A percentile compares a stretch with the other conserved stretches of the same genome.
Conservation (phyloP, 371 early-diverging fungal species). For the Mucor irregularis region DNA sequence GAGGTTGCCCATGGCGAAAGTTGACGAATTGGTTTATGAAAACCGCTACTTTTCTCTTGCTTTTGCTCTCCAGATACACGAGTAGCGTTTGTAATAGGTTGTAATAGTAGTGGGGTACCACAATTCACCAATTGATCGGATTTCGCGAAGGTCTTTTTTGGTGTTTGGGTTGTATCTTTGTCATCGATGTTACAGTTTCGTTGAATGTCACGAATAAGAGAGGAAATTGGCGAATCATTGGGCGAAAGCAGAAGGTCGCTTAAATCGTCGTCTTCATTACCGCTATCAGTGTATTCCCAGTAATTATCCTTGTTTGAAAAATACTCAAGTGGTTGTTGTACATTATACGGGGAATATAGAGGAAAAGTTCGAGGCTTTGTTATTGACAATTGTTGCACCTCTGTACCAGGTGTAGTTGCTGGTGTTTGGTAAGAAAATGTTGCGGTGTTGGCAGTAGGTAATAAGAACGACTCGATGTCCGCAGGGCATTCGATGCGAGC, state of each 20-base stretch:
- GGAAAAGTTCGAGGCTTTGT: too few species aligned
- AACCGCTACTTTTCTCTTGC: neutral
- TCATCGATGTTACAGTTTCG: constrained; percentile 12
- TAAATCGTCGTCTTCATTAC: neutral
- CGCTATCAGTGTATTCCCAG: neutral
- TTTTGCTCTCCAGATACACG: neutral
- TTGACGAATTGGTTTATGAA: neutral
- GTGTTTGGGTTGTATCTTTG: neutral
- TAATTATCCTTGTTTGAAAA: neutral
- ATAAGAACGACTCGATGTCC: constrained; percentile 5
- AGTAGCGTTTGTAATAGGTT: neutral
- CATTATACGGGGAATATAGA: too few species aligned
- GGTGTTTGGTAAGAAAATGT: too few species aligned
- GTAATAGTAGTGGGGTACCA: constrained; percentile 10
- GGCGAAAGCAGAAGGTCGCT: constrained; percentile 1
- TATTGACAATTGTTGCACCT: neutral
- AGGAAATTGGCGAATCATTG: constrained; percentile 13
- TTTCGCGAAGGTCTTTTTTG: neutral
- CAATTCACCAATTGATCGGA: neutral
- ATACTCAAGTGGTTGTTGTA: too few species aligned
- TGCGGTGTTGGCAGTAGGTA: neutral
- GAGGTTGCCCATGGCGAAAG: constrained; percentile 22
- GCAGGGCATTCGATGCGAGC: constrained; percentile 23
- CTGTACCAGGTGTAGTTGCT: neutral
- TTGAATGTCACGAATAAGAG: constrained; percentile 21